Evolutionary conservation across 352 stramenopile genomes (phyloP).

Genomic region (Globisporangium ultimum): DNA sequence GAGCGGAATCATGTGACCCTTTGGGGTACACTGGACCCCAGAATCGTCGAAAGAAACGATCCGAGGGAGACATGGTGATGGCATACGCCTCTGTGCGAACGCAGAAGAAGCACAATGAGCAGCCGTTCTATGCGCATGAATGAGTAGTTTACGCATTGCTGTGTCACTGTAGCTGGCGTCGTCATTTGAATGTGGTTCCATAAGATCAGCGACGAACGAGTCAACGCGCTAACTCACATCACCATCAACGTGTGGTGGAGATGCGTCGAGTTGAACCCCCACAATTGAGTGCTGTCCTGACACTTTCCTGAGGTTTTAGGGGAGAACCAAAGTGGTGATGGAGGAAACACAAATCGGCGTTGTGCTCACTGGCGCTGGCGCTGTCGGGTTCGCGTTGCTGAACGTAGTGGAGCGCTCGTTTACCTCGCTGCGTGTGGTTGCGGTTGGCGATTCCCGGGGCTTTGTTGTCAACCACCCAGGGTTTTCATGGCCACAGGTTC

Average conservation of each 20-base stretch:
- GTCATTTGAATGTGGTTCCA: neutral
- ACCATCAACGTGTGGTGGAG: conserved; percentile 1
- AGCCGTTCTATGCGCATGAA: neutral
- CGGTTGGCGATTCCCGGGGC: conserved; percentile 26
- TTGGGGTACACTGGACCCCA: neutral
- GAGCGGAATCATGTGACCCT: conserved; percentile 1
- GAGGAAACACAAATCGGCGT: conserved; percentile 16
- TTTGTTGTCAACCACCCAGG: conserved; percentile 7
- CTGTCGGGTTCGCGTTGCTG: conserved; percentile 20
- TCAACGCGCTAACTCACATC: neutral
- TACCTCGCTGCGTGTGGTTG: conserved; percentile 14
- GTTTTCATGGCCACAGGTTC: conserved; percentile 1
- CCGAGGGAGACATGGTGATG: neutral
- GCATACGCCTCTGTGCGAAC: neutral
- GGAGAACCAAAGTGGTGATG: too few relatives aligned
- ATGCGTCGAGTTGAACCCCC: neutral
- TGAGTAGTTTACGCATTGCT: too few relatives aligned
- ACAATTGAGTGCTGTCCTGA: too few relatives aligned
- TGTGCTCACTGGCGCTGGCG: conserved; percentile 23
- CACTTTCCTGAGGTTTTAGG: too few relatives aligned
- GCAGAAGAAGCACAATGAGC: neutral
- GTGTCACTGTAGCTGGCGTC: neutral
- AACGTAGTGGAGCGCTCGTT: conserved; percentile 19
- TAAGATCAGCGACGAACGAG: conserved; percentile 1
- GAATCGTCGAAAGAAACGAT: neutral